phyloP scores from a whole-genome alignment of 139 green algal genomes.

The Prasinococcaceae sp. region DNA sequence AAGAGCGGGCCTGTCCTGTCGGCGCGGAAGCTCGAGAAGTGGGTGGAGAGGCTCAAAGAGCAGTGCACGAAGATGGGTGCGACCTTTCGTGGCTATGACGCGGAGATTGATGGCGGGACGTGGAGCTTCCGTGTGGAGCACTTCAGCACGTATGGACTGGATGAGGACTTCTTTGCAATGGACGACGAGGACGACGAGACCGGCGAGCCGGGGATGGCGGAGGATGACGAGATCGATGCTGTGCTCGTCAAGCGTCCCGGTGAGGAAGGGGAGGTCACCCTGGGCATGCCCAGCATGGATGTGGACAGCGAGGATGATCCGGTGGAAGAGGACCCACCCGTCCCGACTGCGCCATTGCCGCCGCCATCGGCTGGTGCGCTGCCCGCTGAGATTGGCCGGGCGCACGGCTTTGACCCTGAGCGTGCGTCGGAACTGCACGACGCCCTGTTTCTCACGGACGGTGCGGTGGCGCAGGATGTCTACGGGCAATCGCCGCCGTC shows the following conservation, averaged over 20 bases:
- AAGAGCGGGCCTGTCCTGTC: not conserved
- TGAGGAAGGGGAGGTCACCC: no score
- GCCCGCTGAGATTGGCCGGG: no score
- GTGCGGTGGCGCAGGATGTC: no score
- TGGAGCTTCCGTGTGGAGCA: conserved; percentile 87
- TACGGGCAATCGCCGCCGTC: no score
- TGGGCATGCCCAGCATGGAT: no score
- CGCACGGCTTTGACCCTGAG: no score
- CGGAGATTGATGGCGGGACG: conserved; percentile 37
- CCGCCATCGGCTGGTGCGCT: no score
- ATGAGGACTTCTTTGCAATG: not conserved
- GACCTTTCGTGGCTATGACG: conserved; percentile 63
- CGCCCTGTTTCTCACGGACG: no score
- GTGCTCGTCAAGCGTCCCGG: not conserved
- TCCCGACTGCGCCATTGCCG: no score
- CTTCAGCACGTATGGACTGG: conserved; percentile 73
- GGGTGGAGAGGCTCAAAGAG: conserved; percentile 33
- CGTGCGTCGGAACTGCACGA: no score
- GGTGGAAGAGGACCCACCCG: no score
- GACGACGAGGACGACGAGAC: conserved; percentile 5
- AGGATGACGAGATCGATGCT: not conserved
- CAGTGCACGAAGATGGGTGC: conserved; percentile 37
- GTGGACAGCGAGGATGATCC: no score
- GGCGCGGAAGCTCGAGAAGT: conserved; percentile 29
- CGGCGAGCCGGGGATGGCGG: not conserved